Base-by-base conservation (phyloP, 2,329 filamentous ascomycete genomes). In the Fusarium phyllophilum region DNA sequence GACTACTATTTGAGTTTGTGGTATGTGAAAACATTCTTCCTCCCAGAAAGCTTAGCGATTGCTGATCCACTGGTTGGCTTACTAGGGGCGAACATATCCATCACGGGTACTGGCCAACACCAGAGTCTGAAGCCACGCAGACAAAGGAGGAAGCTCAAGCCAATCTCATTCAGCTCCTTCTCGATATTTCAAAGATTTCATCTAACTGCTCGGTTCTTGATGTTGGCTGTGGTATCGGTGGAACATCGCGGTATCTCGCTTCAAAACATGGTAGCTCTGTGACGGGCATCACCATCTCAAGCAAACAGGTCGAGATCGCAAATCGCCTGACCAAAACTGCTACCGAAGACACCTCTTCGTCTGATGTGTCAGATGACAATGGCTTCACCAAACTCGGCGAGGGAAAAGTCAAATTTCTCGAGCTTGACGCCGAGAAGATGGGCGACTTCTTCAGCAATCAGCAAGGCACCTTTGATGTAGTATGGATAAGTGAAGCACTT, bases 401-500 rank as follows among this genome's bases (percentile, higher is more conserved):
- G 20, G 88, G 88, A 22, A 83, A 79, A 49, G 87, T 89, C 29
- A 82, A 83, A 34, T 90, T 89, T 78, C 75, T 90, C 41, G 88
- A 90, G 81, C 83, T 91, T 10, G 89, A 91, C 75, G 89, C 89
- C 5, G 89, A 91, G 82, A 89, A 85, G 75, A 90, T 91, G 87
- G 86, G 84, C 6, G 84, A 86, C 4, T 82, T 83, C 77, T 90
- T 90, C 70, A 79, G 76, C 5, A 78, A 78, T 4, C 80, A 81
- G 39, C 76, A 77, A 36, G 79, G 76, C 55, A 78, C 72, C 5
- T 90, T 90, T 72, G 88, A 90, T 73, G 84, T 83, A 48, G 88
- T 91, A 29, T 91, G 89, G 89, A 90, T 91, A 78, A 89, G 87
- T 55, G 89, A 91, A 78, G 89, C 89, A 5, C 84, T 91, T 66